Evolutionary conservation across 179 eudicot genomes (phyloP), one percentile per base, ranked within the genome.

Genomic region (Beta macrorhiza): DNA sequence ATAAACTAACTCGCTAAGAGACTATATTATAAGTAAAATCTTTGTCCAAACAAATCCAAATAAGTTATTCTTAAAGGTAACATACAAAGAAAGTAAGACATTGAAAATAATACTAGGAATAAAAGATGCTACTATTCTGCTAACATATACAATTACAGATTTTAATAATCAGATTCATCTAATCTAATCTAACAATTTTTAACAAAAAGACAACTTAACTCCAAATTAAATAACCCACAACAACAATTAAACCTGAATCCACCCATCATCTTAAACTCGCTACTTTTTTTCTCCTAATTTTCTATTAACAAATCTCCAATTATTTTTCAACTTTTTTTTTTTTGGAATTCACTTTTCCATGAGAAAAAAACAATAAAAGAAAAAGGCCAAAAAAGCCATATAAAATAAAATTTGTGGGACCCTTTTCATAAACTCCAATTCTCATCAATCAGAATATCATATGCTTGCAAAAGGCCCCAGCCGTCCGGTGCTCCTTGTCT

Each of bases 381-480:
- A 44, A 77, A 15, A 13, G 13, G 12, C n/a, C 67, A 79, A 69
- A 74, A 63, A 65, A 65, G 65, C 20, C 52, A 61, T 25, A 51
- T 16, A 75, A 56, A 56, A 15, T 75, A 75, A 57, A 32, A 1
- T 58, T 19, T 20, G 83, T 47, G 52, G 76, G 77, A 10, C 16
- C 9, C 59, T 1, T 51, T 42, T 55, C 45, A 56, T 67, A 82
- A 61, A 71, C 77, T 72, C 69, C 77, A 74, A 73, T 68, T 56
- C 65, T 74, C 72, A 81, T 74, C 84, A 84, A 25, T 25, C 25
- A 25, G 25, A 25, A 25, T 25, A 75, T 70, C 87, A 78, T 75
- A 79, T 78, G 82, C 87, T 74, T 37, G 17, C 84, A 61, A 84
- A 81, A 84, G 87, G 62, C 74, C 84, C 84, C 61, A 76, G 82